Base-by-base conservation (phyloP, 805 yeast species). In the Kodamaea restingae region DNA sequence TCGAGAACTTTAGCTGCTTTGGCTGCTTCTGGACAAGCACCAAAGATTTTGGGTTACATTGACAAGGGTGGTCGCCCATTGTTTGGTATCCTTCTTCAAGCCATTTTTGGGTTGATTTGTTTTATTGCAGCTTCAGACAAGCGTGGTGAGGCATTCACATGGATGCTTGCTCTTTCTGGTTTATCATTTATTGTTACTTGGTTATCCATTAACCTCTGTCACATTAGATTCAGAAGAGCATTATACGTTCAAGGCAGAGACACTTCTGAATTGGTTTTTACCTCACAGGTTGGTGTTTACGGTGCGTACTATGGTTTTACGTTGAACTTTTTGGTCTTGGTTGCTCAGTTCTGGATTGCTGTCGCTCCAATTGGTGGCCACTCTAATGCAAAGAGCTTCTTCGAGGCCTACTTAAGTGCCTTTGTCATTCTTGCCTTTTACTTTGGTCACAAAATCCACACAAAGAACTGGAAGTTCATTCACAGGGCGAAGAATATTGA, bases 31-130 rank as follows among this genome's bases (percentile, higher is more conserved):
- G 80, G 83, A 14, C 71, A 73, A 49, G 81, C 81, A 12, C 88
- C 88, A 25, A 61, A 63, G 37, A 52, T 70, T 18, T 71, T 81
- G 39, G 79, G 80, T 25, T 81, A 81, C 61, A 77, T 85, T 43
- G 95, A 87, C 56, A 72, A 82, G 47, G 67, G 64, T 36, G 95
- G 95, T 40, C 75, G 95, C 54, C 95, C 96, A n/a, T 56, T 84
- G 35, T 77, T 75, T 38, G 90, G 87, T 12, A 77, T 84, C 50
- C 45, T 58, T 3, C 63, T 71, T 27, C 69, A 81, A 11, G 59
- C 76, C 36, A 47, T 63, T 7, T 63, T 80, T 54, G 85, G 84
- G 21, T 60, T 79, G 44, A 52, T 80, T 14, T 76, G 84, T 41
- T 80, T 76, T 60, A 63, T 84, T 32, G 75, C 81, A 31, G 85